Evolutionary conservation across 139 green algal genomes (phyloP), one percentile per base, ranked within the genome.

Genomic region (Micractinium sp.): DNA sequence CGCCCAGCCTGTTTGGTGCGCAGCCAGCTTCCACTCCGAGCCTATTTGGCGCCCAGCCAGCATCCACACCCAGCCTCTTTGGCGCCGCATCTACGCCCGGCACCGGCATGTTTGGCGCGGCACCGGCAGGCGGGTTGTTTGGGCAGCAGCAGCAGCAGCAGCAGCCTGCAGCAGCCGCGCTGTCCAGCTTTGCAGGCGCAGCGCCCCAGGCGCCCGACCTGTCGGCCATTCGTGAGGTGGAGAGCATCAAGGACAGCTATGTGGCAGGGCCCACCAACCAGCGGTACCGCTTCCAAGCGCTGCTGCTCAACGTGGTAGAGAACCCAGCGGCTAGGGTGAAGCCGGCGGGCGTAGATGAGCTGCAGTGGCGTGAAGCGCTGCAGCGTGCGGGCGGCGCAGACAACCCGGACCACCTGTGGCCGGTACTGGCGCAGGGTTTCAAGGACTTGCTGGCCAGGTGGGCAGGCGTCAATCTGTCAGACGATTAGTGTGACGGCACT

Each of bases 291-390:
- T 97, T 97, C 87, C 90, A 94, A 85, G 83, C 94, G 82, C 91
- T 97, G 61, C 94, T 98, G 35, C 77, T 96, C 15, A 96, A 95
- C 75, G 95, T 96, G 67, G 91, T 96, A 35, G 91, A 96, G 53
- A 91, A 94, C 61, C 92, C 94, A 25, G 92, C 90, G 31, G 90
- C 93, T 38, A 88, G 95, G 1, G 92, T 95, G 7, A 95, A 95
- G 91, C 95, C 94, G 33, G 22, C 74, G 73, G 76, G 86, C 36
- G 91, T 97, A 25, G 96, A 97, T 85, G 95, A 97, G 74, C 91
- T 97, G 86, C 80, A 90, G 16, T 98, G 96, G 96, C 91, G 95
- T 36, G 94, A 95, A 79, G 96, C 95, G 60, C 60, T 95, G 74
- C 88, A 94, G 79, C 90, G 90, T 16, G 95, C 94, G 0, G 93